Evolutionary conservation across 2,329 filamentous ascomycete genomes (phyloP).

Genomic region (Anthostomella pinea): DNA sequence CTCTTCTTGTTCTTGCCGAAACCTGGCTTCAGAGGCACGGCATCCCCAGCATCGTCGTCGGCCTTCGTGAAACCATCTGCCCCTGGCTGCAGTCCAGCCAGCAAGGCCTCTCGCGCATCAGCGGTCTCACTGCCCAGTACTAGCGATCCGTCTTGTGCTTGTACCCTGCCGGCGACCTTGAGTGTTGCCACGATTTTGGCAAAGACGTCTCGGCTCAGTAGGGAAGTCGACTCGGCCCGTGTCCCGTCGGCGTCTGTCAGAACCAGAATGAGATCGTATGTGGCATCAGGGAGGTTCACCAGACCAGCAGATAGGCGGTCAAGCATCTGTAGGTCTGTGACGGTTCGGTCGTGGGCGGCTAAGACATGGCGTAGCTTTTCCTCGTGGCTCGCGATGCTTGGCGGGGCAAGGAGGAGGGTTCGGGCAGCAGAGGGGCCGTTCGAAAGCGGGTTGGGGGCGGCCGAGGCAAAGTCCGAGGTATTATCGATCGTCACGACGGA

Average conservation of each 20-base stretch:
- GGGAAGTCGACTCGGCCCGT: conserved; percentile 58
- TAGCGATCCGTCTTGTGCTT: conserved; percentile 65
- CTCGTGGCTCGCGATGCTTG: conserved; percentile 83
- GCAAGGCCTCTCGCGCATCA: conserved; percentile 73
- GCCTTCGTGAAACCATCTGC: conserved; percentile 71
- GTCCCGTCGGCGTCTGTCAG: conserved; percentile 74
- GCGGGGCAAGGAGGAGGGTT: conserved; percentile 84
- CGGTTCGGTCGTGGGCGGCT: conserved; percentile 67
- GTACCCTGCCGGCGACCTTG: conserved; percentile 64
- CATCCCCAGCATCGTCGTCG: conserved; percentile 54
- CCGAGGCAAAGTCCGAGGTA: no score
- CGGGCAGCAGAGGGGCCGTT: no score
- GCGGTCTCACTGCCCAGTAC: conserved; percentile 37
- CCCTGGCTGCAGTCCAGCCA: conserved; percentile 71
- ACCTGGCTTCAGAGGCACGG: conserved; percentile 56
- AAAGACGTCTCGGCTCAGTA: conserved; percentile 68
- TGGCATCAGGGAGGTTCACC: conserved; percentile 69
- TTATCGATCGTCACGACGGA: no score
- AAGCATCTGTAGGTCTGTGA: conserved; percentile 94
- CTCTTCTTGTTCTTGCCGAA: conserved; percentile 63
- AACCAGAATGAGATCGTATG: conserved; percentile 83
- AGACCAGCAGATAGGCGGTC: conserved; percentile 84
- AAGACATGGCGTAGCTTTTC: conserved; percentile 71
- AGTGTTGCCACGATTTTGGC: conserved; percentile 67
- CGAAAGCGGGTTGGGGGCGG: no score